These are phyloP conservation scores for Apiotrichum laibachii DNA, from an alignment of 1,284 basidiomycete species.

Conservation along the genomic window DNA sequence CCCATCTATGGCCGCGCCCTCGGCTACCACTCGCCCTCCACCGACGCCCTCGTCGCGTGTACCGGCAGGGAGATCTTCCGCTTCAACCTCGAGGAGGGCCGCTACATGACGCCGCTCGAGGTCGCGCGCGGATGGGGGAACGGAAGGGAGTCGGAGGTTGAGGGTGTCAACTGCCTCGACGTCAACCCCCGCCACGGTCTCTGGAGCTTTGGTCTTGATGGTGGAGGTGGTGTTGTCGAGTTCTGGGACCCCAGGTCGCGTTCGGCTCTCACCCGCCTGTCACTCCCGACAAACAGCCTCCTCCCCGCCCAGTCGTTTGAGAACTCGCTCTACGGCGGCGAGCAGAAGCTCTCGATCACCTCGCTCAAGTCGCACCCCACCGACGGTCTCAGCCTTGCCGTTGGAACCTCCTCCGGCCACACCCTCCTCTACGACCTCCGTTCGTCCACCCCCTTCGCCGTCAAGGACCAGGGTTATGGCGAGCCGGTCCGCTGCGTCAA, in stretches of 20 bases:
- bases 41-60: slow-evolving; percentile 74
- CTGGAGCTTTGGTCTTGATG: slow-evolving; percentile 72
- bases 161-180: slow-evolving; percentile 87
- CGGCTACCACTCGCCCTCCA: slow-evolving; percentile 81
- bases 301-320: slow-evolving; percentile 50
- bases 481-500: slow-evolving; percentile 79
- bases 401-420: slow-evolving; percentile 93
- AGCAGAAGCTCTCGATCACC: slow-evolving; percentile 65
- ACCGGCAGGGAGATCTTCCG: slow-evolving; percentile 85
- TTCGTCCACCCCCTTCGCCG: slow-evolving; percentile 73
- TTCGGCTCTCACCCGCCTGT: slow-evolving; percentile 59
- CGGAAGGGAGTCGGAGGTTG: slow-evolving; percentile 55
- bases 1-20: slow-evolving; percentile 89
- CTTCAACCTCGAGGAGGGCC: slow-evolving; percentile 91
- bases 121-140: slow-evolving; percentile 59
- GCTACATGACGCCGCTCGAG: slow-evolving; percentile 76
- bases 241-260: slow-evolving; percentile 94
- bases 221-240: slow-evolving; percentile 73
- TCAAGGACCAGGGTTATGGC: slow-evolving; percentile 97
- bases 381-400: slow-evolving; percentile 88
- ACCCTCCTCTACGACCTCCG: slow-evolving; percentile 93
- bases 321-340: slow-evolving; percentile 33
- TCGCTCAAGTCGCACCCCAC: slow-evolving; percentile 71
- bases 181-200: slow-evolving; percentile 92
- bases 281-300: slow-evolving; percentile 66